Conservation (phyloP, 164 flowering plant species). For the Kingdonia uniflora region DNA sequence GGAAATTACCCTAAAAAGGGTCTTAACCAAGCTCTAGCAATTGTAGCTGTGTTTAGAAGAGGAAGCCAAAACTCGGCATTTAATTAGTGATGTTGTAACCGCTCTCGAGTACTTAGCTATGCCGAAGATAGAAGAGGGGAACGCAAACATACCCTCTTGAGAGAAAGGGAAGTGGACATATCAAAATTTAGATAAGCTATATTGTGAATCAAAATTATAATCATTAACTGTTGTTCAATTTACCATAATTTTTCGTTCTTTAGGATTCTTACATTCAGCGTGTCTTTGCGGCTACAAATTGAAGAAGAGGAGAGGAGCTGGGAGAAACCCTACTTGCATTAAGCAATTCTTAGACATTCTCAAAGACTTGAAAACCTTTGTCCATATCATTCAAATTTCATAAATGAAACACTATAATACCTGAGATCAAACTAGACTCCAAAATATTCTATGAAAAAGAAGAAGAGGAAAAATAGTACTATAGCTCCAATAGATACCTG, state of each 20-base stretch:
- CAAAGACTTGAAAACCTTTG: not conserved
- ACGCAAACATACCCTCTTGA: not conserved
- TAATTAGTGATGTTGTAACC: slow-evolving; percentile 58
- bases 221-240: too few relatives aligned
- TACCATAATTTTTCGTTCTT: too few relatives aligned
- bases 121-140: slow-evolving; percentile 5
- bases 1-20: slow-evolving; percentile 46
- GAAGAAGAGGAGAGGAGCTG: not conserved
- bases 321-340: not conserved
- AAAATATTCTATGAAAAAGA: not conserved
- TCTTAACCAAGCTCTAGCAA: slow-evolving; percentile 66
- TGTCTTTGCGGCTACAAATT: not conserved
- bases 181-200: not conserved
- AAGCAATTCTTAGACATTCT: not conserved
- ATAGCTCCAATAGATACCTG: not conserved
- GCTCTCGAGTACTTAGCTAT: slow-evolving; percentile 40
- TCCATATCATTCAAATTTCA: not conserved
- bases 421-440: not conserved
- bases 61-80: slow-evolving; percentile 51
- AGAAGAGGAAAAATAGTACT: not conserved
- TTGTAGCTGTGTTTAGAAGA: slow-evolving; percentile 80
- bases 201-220: not conserved
- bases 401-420: not conserved
- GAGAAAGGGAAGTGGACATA: slow-evolving; percentile 1
- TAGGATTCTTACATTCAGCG: not conserved